Evolutionary conservation across 2,329 filamentous ascomycete species (phyloP), one percentile per base, ranked within the genome.

Genomic region (Lecanicillium sp.): DNA sequence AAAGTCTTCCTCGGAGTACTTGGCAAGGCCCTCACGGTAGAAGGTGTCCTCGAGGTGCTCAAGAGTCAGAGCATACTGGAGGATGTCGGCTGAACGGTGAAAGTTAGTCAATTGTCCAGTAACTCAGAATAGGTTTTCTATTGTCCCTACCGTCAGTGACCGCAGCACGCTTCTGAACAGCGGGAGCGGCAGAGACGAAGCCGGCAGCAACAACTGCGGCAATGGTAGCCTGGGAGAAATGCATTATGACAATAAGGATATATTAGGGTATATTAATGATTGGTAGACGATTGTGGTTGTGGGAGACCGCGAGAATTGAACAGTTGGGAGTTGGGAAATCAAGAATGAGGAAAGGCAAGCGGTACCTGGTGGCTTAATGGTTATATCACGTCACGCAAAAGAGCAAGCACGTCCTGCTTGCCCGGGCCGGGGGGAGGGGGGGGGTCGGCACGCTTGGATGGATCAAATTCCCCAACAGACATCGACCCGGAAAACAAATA

Each of bases 41-140:
- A 85, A 87, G 40, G 71, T 67, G 17, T 78, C 70, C 63, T 87
- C 83, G 51, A 87, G 79, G 62, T 83, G 79, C 62, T 88, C 83
- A 33, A 85, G 69, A 5, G 82, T 85, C 40, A 85, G 65, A 45
- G 82, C 82, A 54, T 43, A 43, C 37, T 43, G 37, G n/a, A 43
- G 37, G 29, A 43, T 43, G 18, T 40, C 41, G 29, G 33, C 41
- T 43, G 12, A 6, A 19, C 9, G 27, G 2, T n/a, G n/a, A n/a
- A n/a, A n/a, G n/a, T n/a, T n/a, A n/a, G n/a, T n/a, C n/a, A n/a
- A n/a, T n/a, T n/a, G n/a, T n/a, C n/a, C n/a, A n/a, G n/a, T n/a
- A n/a, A n/a, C n/a, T n/a, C n/a, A n/a, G n/a, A n/a, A n/a, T n/a
- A n/a, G n/a, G n/a, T n/a, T n/a, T n/a, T 27, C 8, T 20, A 13